These are phyloP conservation scores for Vaccinium macrocarpon DNA, from an alignment of 148 eudicot genomes.

Conservation along the genomic window DNA sequence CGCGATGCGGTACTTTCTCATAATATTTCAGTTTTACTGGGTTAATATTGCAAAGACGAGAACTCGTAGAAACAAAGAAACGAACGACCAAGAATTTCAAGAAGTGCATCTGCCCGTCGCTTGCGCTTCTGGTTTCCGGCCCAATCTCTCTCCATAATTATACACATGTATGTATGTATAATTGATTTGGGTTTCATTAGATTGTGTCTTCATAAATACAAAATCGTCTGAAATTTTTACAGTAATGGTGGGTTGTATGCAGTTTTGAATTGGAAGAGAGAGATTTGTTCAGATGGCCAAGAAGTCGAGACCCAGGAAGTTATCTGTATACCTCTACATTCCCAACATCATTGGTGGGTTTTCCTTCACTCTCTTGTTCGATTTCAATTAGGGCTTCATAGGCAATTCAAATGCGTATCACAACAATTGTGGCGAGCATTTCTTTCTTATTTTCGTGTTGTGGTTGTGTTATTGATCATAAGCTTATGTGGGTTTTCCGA, in stretches of 20 bases:
- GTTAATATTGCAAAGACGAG: background rate
- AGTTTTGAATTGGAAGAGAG: constrained; percentile 5
- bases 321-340: constrained; percentile 71
- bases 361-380: background rate
- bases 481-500: background rate
- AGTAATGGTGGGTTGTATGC: constrained; percentile 13
- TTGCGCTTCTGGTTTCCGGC: constrained; percentile 12
- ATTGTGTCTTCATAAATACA: background rate
- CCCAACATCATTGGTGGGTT: constrained; percentile 49
- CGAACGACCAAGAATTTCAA: background rate
- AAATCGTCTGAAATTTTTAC: background rate
- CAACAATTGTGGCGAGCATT: background rate
- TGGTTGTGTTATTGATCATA: background rate
- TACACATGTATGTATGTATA: background rate
- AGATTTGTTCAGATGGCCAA: constrained; percentile 40
- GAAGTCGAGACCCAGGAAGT: constrained; percentile 42
- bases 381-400: background rate
- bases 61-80: background rate
- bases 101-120: constrained; percentile 8
- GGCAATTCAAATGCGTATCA: background rate
- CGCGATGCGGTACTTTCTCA: background rate
- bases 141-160: background rate
- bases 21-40: background rate
- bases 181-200: background rate
- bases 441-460: background rate